phyloP scores from a whole-genome alignment of 495 filamentous ascomycete species.

The Hypoxylon cercidicola region DNA sequence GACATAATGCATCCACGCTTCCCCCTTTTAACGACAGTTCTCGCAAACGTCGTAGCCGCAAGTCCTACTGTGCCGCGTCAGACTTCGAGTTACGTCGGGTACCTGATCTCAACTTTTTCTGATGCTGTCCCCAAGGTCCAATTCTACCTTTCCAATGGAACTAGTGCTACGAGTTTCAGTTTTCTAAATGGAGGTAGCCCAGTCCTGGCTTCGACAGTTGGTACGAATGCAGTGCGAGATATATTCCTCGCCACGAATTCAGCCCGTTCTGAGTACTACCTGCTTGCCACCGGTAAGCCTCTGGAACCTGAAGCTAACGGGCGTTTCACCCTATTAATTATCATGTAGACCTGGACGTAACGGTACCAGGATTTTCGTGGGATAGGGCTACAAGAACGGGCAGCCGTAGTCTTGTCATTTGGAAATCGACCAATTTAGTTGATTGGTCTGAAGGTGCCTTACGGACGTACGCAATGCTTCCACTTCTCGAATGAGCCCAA shows the following conservation, averaged over 20 bases:
- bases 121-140: constrained; percentile 49
- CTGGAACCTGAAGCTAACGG: background rate
- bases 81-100: constrained; percentile 44
- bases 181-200: constrained; percentile 48
- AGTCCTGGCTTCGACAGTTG: constrained; percentile 49
- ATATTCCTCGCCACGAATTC: constrained; percentile 47
- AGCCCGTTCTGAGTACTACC: constrained; percentile 38
- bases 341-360: constrained; percentile 33
- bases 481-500: background rate
- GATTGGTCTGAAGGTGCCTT: constrained; percentile 41
- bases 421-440: constrained; percentile 50
- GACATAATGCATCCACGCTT: constrained; percentile 14
- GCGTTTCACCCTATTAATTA: background rate
- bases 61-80: constrained; percentile 17
- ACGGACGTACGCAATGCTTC: constrained; percentile 15
- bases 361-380: constrained; percentile 45
- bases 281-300: constrained; percentile 34
- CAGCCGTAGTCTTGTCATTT: constrained; percentile 48
- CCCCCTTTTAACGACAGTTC: constrained; percentile 4
- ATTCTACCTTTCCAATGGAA: constrained; percentile 50
- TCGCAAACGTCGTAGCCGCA: constrained; percentile 10
- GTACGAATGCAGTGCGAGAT: constrained; percentile 50
- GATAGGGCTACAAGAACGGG: constrained; percentile 50
- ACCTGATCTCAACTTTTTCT: constrained; percentile 52
- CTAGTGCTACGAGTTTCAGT: constrained; percentile 45